Conservation (phyloP, 495 filamentous ascomycete genomes). For the Penicillium manginii region DNA sequence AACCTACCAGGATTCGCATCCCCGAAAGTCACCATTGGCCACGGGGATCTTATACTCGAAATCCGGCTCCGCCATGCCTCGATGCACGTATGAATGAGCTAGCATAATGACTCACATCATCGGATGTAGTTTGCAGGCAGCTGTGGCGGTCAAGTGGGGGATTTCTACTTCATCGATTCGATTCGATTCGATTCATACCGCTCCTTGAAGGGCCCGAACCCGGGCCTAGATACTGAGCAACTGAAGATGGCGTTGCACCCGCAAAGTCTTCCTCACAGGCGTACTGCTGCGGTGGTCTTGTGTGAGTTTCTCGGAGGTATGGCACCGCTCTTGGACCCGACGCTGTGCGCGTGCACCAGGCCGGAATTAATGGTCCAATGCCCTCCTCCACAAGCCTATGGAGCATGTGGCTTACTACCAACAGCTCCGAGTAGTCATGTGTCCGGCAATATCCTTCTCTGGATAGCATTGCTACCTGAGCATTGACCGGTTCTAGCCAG, state of each 20-base stretch:
- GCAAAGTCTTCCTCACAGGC: not conserved
- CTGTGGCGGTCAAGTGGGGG: constrained; percentile 19
- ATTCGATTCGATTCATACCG: constrained; percentile 7
- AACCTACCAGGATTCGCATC: not conserved
- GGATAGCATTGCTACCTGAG: not conserved
- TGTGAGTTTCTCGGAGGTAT: constrained; percentile 14
- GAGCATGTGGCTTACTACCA: not conserved
- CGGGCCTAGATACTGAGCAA: not conserved
- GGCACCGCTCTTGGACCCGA: not conserved
- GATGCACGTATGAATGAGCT: constrained; percentile 13
- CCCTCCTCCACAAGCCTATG: not conserved
- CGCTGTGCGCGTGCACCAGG: constrained; percentile 7
- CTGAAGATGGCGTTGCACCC: constrained; percentile 1
- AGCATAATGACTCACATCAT: constrained; percentile 17
- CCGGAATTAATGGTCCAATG: not conserved
- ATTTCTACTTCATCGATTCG: not conserved
- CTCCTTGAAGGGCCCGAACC: constrained; percentile 3
- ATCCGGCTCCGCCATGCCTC: constrained; percentile 15
- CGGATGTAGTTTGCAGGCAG: not conserved
- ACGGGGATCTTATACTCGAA: not conserved
- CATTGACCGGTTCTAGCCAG: constrained; percentile 1
- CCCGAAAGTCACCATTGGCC: constrained; percentile 1
- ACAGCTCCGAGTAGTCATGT: not conserved
- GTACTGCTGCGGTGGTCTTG: constrained; percentile 17
- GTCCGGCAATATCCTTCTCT: not conserved